Percentiles rank a stretch among this genome's conserved stretches.
phyloP scores from a whole-genome alignment of 2,329 filamentous ascomycete species.

The Thielaviopsis euricoi region DNA sequence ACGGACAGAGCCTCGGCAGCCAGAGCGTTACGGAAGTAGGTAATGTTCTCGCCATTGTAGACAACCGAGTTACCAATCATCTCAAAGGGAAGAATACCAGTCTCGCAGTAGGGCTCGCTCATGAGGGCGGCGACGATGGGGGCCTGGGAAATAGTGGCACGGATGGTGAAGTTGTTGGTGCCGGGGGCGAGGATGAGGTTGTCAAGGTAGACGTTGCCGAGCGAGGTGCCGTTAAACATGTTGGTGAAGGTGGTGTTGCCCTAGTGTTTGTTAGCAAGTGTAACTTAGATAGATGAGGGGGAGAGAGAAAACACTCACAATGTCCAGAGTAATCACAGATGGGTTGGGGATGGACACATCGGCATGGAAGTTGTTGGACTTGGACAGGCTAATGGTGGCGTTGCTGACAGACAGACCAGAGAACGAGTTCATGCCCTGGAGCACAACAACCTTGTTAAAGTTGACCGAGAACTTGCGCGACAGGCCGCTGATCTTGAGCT shows the following conservation, averaged over 20 bases:
- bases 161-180: slow-evolving; percentile 37
- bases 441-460: slow-evolving; percentile 38
- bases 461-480: slow-evolving; percentile 30
- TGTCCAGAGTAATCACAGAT: slow-evolving; percentile 45
- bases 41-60: slow-evolving; percentile 33
- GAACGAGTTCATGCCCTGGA: slow-evolving; percentile 32
- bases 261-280: slow-evolving; percentile 18
- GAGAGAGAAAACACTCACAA: slow-evolving; percentile 29
- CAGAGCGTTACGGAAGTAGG: slow-evolving; percentile 41
- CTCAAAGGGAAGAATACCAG: slow-evolving; percentile 36
- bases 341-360: slow-evolving; percentile 45
- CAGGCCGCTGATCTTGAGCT: slow-evolving; percentile 33
- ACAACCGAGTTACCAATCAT: slow-evolving; percentile 35
- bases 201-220: slow-evolving; percentile 41
- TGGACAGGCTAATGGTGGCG: slow-evolving; percentile 27
- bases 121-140: slow-evolving; percentile 28
- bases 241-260: slow-evolving; percentile 48
- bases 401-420: slow-evolving; percentile 34
- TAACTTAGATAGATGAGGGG: neutral
- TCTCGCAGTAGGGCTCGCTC: slow-evolving; percentile 32
- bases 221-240: slow-evolving; percentile 30
- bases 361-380: slow-evolving; percentile 38
- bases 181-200: slow-evolving; percentile 44
- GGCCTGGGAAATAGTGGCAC: slow-evolving; percentile 34
- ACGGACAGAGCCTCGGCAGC: slow-evolving; percentile 33